Percentiles rank a stretch among this genome's conserved stretches.
Conservation (phyloP, 2,329 filamentous ascomycete genomes). For the Penicillium sp. region DNA sequence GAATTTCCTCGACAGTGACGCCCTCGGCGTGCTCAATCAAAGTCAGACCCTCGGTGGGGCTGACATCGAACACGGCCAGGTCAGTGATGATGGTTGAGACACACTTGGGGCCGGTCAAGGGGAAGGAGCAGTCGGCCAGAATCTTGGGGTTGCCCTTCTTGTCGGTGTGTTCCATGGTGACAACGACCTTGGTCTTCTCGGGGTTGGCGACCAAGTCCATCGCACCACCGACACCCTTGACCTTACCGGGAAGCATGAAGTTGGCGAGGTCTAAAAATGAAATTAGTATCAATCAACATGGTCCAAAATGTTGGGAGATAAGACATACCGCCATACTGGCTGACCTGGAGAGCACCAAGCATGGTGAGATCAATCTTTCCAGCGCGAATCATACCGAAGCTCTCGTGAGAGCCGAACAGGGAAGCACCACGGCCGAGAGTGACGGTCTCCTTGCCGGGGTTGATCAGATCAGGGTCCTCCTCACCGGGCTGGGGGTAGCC, state of each 20-base stretch:
- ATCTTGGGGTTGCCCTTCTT: slow-evolving; percentile 69
- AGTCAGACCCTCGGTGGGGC: slow-evolving; percentile 53
- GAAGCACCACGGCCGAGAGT: slow-evolving; percentile 73
- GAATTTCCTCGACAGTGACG: slow-evolving; percentile 66
- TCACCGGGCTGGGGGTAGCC: slow-evolving; percentile 69
- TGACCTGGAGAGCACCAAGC: slow-evolving; percentile 78
- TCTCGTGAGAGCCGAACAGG: slow-evolving; percentile 76
- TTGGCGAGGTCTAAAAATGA: slow-evolving; percentile 67
- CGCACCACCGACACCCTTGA: slow-evolving; percentile 78
- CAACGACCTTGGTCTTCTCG: slow-evolving; percentile 68
- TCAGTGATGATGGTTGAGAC: slow-evolving; percentile 73
- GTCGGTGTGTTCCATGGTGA: slow-evolving; percentile 68
- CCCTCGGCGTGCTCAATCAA: slow-evolving; percentile 71
- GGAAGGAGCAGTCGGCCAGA: slow-evolving; percentile 59
- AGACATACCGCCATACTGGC: slow-evolving; percentile 57
- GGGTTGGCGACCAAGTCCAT: slow-evolving; percentile 75
- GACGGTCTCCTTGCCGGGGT: slow-evolving; percentile 85
- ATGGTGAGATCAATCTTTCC: slow-evolving; percentile 83
- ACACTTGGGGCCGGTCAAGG: slow-evolving; percentile 63
- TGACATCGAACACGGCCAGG: slow-evolving; percentile 71
- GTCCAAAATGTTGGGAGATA: too few relatives aligned
- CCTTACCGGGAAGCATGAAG: slow-evolving; percentile 87
- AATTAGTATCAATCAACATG: slow-evolving; percentile 2
- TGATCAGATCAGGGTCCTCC: slow-evolving; percentile 75
- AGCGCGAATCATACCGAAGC: slow-evolving; percentile 83